phyloP scores from a whole-genome alignment of 176 grass and related monocot genomes.

The Juncus effusus region DNA sequence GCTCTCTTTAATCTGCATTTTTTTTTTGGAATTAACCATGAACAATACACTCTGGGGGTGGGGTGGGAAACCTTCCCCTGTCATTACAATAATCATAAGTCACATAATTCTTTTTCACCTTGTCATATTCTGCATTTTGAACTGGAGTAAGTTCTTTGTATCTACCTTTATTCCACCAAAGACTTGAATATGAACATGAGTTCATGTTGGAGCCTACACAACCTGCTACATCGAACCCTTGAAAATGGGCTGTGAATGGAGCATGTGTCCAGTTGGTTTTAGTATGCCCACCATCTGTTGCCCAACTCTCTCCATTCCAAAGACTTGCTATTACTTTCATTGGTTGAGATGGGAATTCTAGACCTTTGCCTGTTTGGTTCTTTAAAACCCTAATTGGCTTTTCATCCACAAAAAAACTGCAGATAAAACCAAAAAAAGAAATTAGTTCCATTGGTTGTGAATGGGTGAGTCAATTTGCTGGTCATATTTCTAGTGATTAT shows the following conservation, averaged over 20 bases:
- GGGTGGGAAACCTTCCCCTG: conserved; percentile 24
- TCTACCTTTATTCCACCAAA: conserved; percentile 53
- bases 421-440: neutral
- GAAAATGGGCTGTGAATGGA: conserved; percentile 48
- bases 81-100: conserved; percentile 63
- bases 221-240: conserved; percentile 41
- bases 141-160: conserved; percentile 32
- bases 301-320: conserved; percentile 73
- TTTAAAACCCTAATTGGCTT: conserved; percentile 46
- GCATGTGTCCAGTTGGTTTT: conserved; percentile 50
- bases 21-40: neutral
- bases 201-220: conserved; percentile 16
- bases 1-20: neutral
- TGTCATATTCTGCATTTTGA: conserved; percentile 47
- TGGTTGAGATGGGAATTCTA: conserved; percentile 44
- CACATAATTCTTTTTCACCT: conserved; percentile 36
- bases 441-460: neutral
- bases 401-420: conserved; percentile 57
- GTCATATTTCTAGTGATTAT: neutral
- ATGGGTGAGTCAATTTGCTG: neutral
- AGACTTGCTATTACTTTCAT: conserved; percentile 54
- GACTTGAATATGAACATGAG: conserved; percentile 32
- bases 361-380: conserved; percentile 39
- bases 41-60: conserved; percentile 35
- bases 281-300: conserved; percentile 49